Evolutionary conservation across 2,329 filamentous ascomycete species (phyloP), one percentile per base, ranked within the genome.

Genomic region (Penicillium griseofulvum): DNA sequence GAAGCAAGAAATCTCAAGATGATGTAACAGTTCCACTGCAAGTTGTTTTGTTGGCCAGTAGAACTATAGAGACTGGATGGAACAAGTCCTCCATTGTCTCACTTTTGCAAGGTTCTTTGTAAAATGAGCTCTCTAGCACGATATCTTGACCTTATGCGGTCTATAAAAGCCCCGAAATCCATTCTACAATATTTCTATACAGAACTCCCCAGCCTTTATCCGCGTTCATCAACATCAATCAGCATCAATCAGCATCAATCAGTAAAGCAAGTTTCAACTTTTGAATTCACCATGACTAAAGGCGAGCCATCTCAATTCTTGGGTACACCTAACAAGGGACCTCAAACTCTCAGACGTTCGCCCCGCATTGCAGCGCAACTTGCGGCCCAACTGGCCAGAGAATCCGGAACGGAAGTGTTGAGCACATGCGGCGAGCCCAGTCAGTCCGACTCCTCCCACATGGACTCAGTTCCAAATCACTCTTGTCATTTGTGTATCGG

Each of bases 1-100:
- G 14, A 28, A n/a, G 24, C 4, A 37, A 16, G 24, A 11, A 24
- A 29, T 4, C 7, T 2, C n/a, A 10, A 17, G 9, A 31, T 2
- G 10, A 71, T 72, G 74, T 37, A 73, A 1, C 5, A 7, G 10
- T 19, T 26, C 4, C 1, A 12, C 8, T 14, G 4, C 7, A 29
- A 7, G 7, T n/a, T 29, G 12, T 34, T 29, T 31, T 49, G 9
- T n/a, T 39, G 6, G 12, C 5, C 12, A 31, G 10, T 9, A 26
- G 5, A 29, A 8, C 17, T 22, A 11, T 19, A 9, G 24, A 31
- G 2, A 39, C 17, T 19, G 9, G 34, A 49, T 22, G 17, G 4
- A 22, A 38, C n/a, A 39, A 29, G n/a, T n/a, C 17, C 12, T 49
- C 34, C 4, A 4, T 24, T 31, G 12, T 31, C 28, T 31, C 17